Evolutionary conservation across 805 yeast genomes (phyloP).

Genomic region (Wickerhamiella spandovensis): DNA sequence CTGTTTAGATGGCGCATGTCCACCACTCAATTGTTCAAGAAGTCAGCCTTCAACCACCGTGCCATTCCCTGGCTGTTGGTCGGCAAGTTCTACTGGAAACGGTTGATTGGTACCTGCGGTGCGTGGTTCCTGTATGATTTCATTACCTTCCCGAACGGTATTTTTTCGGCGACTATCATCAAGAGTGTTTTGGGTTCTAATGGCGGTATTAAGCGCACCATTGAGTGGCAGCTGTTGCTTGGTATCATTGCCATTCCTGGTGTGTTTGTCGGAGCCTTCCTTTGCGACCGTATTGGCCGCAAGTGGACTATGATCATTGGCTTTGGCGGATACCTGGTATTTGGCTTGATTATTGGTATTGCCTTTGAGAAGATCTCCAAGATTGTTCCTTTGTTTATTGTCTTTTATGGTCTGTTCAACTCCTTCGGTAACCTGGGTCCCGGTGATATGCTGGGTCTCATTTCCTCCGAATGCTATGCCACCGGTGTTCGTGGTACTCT

Average conservation of each 20-base stretch:
- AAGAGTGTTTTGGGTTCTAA: conserved; percentile 20
- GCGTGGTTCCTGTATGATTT: conserved; percentile 76
- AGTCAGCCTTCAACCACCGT: conserved; percentile 44
- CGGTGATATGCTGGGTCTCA: conserved; percentile 60
- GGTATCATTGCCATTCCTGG: conserved; percentile 62
- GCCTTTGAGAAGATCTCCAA: conserved; percentile 43
- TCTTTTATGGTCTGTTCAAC: conserved; percentile 63
- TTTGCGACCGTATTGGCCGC: conserved; percentile 56
- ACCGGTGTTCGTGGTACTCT: conserved; percentile 66
- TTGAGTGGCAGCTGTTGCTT: conserved; percentile 61
- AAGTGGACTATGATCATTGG: conserved; percentile 61
- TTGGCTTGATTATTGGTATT: conserved; percentile 31
- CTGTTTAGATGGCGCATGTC: conserved; percentile 61
- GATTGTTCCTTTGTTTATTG: conserved; percentile 49
- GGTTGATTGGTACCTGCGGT: conserved; percentile 56
- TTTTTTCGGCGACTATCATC: conserved; percentile 51
- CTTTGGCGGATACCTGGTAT: conserved; percentile 53
- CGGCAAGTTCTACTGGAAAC: conserved; percentile 52
- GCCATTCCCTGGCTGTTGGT: conserved; percentile 46
- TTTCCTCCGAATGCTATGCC: conserved; percentile 55
- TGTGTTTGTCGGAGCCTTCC: conserved; percentile 51
- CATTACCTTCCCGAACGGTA: conserved; percentile 68
- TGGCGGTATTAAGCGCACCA: conserved; percentile 36
- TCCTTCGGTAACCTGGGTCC: conserved; percentile 66
- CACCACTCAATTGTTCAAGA: conserved; percentile 48